phyloP scores from a whole-genome alignment of 2,329 filamentous ascomycete genomes.

The Phoma herbarum region DNA sequence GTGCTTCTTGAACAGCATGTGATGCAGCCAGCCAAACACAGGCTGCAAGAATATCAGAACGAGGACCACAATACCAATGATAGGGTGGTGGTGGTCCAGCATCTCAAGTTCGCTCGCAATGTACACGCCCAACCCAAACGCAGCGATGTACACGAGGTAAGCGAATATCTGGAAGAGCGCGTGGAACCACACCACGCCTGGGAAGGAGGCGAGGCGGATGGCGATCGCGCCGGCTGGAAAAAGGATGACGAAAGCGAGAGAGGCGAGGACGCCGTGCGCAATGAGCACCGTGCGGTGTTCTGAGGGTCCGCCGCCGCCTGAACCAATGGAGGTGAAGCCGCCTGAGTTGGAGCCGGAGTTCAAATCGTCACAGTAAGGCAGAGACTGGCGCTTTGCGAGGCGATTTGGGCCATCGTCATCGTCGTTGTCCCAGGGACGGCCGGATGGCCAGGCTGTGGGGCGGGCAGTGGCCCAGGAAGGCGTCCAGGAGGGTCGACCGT shows the following conservation, averaged over 20 bases:
- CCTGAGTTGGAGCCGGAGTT: conserved; percentile 15
- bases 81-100: conserved; percentile 57
- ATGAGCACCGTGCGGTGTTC: conserved; percentile 48
- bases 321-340: conserved; percentile 30
- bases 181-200: conserved; percentile 56
- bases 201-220: conserved; percentile 55
- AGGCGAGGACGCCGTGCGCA: conserved; percentile 56
- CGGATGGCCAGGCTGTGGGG: conserved; percentile 32
- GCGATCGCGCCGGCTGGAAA: conserved; percentile 57
- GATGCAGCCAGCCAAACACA: conserved; percentile 61
- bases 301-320: conserved; percentile 11
- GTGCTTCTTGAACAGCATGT: conserved; percentile 59
- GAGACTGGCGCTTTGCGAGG: conserved; percentile 29
- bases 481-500: conserved; percentile 14
- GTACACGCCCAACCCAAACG: conserved; percentile 61
- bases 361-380: conserved; percentile 44
- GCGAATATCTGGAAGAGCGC: conserved; percentile 59
- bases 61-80: conserved; percentile 64
- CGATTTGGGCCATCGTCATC: conserved; percentile 7
- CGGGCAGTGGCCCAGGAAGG: conserved; percentile 23
- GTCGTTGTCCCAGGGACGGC: conserved; percentile 7
- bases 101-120: conserved; percentile 53
- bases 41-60: conserved; percentile 64
- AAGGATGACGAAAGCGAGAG: conserved; percentile 56
- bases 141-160: conserved; percentile 58